phyloP scores from a whole-genome alignment of 1,284 basidiomycete species.

The Amylostereum areolatum region DNA sequence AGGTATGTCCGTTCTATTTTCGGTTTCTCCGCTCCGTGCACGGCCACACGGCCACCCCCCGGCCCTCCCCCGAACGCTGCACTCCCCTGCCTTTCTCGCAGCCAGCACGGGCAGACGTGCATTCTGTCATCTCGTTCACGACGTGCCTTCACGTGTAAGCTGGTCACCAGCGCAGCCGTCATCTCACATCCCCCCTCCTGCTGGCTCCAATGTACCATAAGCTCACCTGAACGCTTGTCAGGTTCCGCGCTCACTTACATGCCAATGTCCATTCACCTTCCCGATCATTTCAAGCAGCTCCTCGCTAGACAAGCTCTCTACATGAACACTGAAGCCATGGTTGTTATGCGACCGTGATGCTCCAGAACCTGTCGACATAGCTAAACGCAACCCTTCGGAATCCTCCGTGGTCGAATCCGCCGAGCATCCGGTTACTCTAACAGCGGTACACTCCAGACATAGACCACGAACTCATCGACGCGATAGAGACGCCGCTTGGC shows the following conservation, averaged over 20 bases:
- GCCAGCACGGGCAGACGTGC: no score
- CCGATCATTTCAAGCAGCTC: constrained; percentile 55
- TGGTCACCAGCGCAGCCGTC: no score
- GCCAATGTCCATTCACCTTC: constrained; percentile 67
- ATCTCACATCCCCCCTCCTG: no score
- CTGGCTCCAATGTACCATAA: no score
- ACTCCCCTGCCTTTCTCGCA: no score
- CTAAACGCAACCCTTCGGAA: constrained; percentile 9
- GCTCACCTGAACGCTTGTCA: constrained; percentile 15
- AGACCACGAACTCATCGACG: constrained; percentile 44
- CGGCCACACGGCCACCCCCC: background rate
- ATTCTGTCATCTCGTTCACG: no score
- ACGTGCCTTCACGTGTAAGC: no score
- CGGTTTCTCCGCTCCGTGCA: background rate
- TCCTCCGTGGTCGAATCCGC: constrained; percentile 17
- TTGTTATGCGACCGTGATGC: constrained; percentile 35
- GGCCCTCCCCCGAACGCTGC: no score
- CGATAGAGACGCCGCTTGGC: constrained; percentile 40
- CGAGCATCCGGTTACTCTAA: constrained; percentile 11
- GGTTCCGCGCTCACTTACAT: constrained; percentile 57
- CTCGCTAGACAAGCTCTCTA: constrained; percentile 54
- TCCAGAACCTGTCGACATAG: constrained; percentile 5
- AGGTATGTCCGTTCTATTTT: constrained; percentile 33
- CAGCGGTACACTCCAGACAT: constrained; percentile 22
- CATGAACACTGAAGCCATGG: constrained; percentile 41